A percentile compares a stretch with the other conserved stretches of the same genome.
phyloP scores from a whole-genome alignment of 2,329 filamentous ascomycete genomes.

The Monilinia fructigena region DNA sequence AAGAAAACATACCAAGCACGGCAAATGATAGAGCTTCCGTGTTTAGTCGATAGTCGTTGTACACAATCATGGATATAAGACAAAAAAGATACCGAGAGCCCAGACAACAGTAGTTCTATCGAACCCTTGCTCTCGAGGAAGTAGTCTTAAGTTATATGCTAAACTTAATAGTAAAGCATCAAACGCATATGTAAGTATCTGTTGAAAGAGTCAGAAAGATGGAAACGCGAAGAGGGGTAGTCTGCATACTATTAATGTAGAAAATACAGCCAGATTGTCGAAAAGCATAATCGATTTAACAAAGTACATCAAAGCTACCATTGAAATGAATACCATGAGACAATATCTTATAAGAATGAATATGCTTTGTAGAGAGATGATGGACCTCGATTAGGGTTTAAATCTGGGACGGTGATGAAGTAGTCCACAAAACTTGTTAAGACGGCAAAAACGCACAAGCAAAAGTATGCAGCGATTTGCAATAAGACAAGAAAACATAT shows the following conservation, averaged over 20 bases:
- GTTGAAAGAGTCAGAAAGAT: slow-evolving; percentile 20
- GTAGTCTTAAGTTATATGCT: slow-evolving; percentile 26
- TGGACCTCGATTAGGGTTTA: not conserved
- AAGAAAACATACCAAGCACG: slow-evolving; percentile 28
- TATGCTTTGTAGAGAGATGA: slow-evolving; percentile 5
- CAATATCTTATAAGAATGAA: slow-evolving; percentile 14
- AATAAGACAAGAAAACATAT: slow-evolving; percentile 34
- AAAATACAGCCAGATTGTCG: slow-evolving; percentile 34
- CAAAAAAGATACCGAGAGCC: slow-evolving; percentile 28
- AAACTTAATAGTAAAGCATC: slow-evolving; percentile 34
- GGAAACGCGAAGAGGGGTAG: not conserved
- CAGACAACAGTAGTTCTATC: slow-evolving; percentile 26
- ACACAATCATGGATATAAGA: slow-evolving; percentile 23
- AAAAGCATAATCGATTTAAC: slow-evolving; percentile 31
- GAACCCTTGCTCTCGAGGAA: slow-evolving; percentile 27
- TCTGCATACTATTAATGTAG: slow-evolving; percentile 34
- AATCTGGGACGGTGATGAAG: slow-evolving; percentile 18
- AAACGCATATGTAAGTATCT: slow-evolving; percentile 37
- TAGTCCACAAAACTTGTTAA: slow-evolving; percentile 25
- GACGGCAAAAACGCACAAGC: slow-evolving; percentile 26
- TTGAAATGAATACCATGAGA: slow-evolving; percentile 11
- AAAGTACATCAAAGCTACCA: slow-evolving; percentile 17
- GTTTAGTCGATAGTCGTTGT: slow-evolving; percentile 35
- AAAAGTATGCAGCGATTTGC: slow-evolving; percentile 32
- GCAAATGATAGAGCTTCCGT: slow-evolving; percentile 26